These are phyloP conservation scores for Sinapis alba DNA, from an alignment of 441 rosid genomes.

Conservation along the genomic window DNA sequence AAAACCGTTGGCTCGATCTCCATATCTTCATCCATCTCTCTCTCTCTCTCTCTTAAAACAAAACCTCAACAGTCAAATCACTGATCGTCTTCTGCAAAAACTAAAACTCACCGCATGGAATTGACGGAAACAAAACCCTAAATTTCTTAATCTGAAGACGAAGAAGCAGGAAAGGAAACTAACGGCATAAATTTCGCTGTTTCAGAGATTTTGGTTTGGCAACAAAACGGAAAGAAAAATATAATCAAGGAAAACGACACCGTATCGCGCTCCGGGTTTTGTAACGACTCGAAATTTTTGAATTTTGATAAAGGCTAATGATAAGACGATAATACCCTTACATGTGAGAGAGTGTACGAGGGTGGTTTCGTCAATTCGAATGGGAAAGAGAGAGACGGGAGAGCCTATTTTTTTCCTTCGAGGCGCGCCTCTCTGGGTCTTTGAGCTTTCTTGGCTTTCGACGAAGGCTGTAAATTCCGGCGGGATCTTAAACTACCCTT, in stretches of 20 bases:
- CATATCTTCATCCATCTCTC: slow-evolving; percentile 56
- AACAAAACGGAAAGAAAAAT: slow-evolving; percentile 24
- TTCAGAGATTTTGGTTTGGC: slow-evolving; percentile 34
- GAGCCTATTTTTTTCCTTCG: slow-evolving; percentile 42
- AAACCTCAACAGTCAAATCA: slow-evolving; percentile 13
- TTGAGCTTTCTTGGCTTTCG: slow-evolving; percentile 41
- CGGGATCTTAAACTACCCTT: slow-evolving; percentile 43
- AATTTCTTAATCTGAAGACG: slow-evolving; percentile 19
- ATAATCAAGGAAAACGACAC: slow-evolving; percentile 13
- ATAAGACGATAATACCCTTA: slow-evolving; percentile 33
- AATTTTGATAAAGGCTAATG: slow-evolving; percentile 26
- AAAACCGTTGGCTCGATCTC: slow-evolving; percentile 62
- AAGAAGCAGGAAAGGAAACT: slow-evolving; percentile 26
- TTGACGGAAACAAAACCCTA: slow-evolving; percentile 47
- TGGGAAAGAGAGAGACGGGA: not conserved
- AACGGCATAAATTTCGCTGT: slow-evolving; percentile 49
- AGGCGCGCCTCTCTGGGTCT: slow-evolving; percentile 49
- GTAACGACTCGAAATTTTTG: slow-evolving; percentile 64
- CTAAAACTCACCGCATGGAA: slow-evolving; percentile 1
- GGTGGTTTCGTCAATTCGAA: slow-evolving; percentile 24
- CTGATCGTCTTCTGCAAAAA: slow-evolving; percentile 4
- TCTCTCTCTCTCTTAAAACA: slow-evolving; percentile 33
- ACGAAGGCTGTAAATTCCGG: slow-evolving; percentile 64
- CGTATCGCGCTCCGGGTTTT: slow-evolving; percentile 39
- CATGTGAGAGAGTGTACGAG: not conserved